These are phyloP conservation scores for Taxawa tesnikishii DNA, from an alignment of 2,329 filamentous ascomycete species.

Conservation along the genomic window DNA sequence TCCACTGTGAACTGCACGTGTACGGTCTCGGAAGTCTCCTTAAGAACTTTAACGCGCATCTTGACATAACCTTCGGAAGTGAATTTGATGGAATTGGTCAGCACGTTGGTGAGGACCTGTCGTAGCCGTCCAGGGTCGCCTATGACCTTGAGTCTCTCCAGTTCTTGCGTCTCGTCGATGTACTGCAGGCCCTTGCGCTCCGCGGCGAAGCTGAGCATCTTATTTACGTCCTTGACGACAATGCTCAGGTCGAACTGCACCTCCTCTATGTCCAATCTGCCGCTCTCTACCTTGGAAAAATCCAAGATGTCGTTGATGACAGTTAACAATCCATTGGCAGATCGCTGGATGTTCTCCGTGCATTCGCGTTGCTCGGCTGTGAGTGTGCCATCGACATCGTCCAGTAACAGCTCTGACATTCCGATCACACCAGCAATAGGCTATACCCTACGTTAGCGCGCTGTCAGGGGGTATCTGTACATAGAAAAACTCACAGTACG, in stretches of 20 bases:
- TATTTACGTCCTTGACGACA: constrained; percentile 66
- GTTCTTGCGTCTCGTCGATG: constrained; percentile 49
- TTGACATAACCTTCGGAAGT: constrained; percentile 56
- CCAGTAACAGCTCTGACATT: constrained; percentile 63
- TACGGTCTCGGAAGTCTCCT: constrained; percentile 51
- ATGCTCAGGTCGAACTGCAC: constrained; percentile 66
- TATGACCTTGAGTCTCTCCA: constrained; percentile 61
- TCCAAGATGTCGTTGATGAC: constrained; percentile 89
- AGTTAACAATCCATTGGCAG: constrained; percentile 68
- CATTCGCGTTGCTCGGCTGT: constrained; percentile 61
- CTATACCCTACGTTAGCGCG: constrained; percentile 3
- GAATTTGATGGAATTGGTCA: constrained; percentile 69
- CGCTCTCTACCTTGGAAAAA: constrained; percentile 77
- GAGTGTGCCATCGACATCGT: constrained; percentile 42
- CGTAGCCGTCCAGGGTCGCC: constrained; percentile 75
- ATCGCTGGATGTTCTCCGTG: constrained; percentile 66
- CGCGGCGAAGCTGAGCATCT: constrained; percentile 80
- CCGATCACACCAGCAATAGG: constrained; percentile 72
- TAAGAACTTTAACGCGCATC: constrained; percentile 51
- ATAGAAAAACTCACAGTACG: constrained; percentile 12
- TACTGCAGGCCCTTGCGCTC: constrained; percentile 68
- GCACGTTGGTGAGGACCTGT: constrained; percentile 70
- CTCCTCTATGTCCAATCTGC: constrained; percentile 64
- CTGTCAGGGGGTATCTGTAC: neutral
- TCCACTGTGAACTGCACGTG: constrained; percentile 60